Evolutionary conservation across 371 early-diverging fungal genomes (phyloP), one percentile per base, ranked within the genome.

Genomic region (Basidiobolus meristosporus): DNA sequence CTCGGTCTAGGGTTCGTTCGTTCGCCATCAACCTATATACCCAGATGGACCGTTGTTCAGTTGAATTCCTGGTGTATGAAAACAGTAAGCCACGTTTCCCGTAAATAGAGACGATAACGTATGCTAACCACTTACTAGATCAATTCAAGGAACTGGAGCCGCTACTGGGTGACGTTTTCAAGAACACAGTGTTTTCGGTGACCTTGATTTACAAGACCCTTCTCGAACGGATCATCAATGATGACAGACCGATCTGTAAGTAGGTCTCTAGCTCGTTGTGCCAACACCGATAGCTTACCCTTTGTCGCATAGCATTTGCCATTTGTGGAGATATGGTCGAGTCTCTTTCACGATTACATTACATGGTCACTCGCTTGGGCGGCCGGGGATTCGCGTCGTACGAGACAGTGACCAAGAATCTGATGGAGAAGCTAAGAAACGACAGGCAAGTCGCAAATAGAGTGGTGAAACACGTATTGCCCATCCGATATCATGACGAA

Each of bases 151-250:
- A 44, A 44, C 17, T 17, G 12, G 34, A 15, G 14, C 21, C 21
- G 2, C 22, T 31, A 7, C 5, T 44, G 15, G 38, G 45, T 38
- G 19, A 11, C 18, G 18, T 44, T 14, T 39, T 44, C 15, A 44
- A 39, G 31, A 16, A 11, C 14, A 19, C 22, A 22, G n/a, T 44
- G 9, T 44, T 44, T 18, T 26, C 45, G 15, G 23, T 44, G 12
- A 44, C 45, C 16, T 32, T 39, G 39, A 39, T 44, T 18, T 44
- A 22, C 26, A 44, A 39, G 34, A 11, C 20, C 4, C 21, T 44
- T 44, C 16, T 39, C 1, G 33, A 44, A 9, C 11, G 12, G 14
- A 30, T 44, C 45, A 34, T 39, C 39, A 15, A 16, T 39, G n/a
- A 28, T 23, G 26, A 15, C 19, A 11, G 12, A n/a, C 2, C 7